Conservation (phyloP, 495 filamentous ascomycete genomes). For the Neohortaea acidophila region DNA sequence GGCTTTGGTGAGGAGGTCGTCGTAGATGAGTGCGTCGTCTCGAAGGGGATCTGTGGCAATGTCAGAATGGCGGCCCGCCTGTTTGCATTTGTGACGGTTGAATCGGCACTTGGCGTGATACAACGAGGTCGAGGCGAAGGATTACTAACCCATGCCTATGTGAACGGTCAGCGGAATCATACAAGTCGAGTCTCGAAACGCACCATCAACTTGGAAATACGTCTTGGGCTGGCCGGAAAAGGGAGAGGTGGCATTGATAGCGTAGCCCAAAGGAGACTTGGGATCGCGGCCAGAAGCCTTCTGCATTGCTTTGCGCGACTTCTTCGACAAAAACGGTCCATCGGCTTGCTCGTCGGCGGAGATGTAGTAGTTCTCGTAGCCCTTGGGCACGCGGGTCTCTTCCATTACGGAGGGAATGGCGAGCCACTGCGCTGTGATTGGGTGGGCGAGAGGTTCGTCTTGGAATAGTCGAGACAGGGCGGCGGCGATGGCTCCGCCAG, state of each 20-base stretch:
- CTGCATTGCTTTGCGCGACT: not conserved
- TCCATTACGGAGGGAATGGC: not conserved
- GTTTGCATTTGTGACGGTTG: too few species aligned
- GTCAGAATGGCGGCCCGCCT: too few species aligned
- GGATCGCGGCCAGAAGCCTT: not conserved
- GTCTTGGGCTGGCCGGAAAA: not conserved
- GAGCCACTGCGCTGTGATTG: constrained; percentile 1
- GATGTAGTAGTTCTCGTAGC: not conserved
- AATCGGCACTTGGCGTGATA: too few species aligned
- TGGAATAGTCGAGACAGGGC: not conserved
- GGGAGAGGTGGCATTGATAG: not conserved
- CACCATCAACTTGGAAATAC: constrained; percentile 1
- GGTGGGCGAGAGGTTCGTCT: not conserved
- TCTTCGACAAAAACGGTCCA: not conserved
- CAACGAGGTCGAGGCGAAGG: too few species aligned
- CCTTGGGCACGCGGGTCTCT: not conserved
- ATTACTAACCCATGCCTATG: too few species aligned
- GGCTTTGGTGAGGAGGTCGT: not conserved
- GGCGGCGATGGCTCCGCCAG: not conserved
- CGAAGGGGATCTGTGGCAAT: not conserved
- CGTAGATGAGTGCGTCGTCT: constrained; percentile 1
- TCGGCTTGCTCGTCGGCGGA: not conserved
- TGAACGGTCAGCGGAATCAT: too few species aligned
- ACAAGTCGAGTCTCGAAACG: too few species aligned
- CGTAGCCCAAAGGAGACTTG: not conserved